Conservation (phyloP, 805 yeast genomes). For the Ogataea corticis region DNA sequence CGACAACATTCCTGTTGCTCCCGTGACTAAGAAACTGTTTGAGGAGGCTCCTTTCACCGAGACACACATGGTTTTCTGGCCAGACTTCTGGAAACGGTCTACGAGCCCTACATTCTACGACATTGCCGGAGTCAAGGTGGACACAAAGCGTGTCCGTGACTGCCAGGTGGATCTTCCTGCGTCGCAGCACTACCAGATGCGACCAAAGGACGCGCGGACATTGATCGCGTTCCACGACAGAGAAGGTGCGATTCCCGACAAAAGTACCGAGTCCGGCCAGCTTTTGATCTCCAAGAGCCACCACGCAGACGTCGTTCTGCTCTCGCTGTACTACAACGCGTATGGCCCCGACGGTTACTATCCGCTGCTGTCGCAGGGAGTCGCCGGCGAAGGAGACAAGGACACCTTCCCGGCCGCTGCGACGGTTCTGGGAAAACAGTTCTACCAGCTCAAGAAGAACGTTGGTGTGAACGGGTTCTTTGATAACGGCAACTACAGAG, state of each 20-base stretch:
- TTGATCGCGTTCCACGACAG: slow-evolving; percentile 57
- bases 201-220: slow-evolving; percentile 18
- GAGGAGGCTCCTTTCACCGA: slow-evolving; percentile 43
- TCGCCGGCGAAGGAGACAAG: slow-evolving; percentile 80
- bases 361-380: slow-evolving; percentile 57
- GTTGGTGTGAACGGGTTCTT: slow-evolving; percentile 49
- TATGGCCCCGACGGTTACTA: slow-evolving; percentile 62
- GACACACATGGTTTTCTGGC: slow-evolving; percentile 60
- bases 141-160: slow-evolving; percentile 37
- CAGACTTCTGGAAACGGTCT: slow-evolving; percentile 67
- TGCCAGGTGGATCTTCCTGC: slow-evolving; percentile 27
- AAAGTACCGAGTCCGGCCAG: slow-evolving; percentile 67
- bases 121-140: slow-evolving; percentile 46
- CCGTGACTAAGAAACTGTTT: slow-evolving; percentile 54
- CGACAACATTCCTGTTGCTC: slow-evolving; percentile 48
- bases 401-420: slow-evolving; percentile 78
- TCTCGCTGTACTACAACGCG: slow-evolving; percentile 59
- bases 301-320: slow-evolving; percentile 53
- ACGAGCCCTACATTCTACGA: slow-evolving; percentile 60
- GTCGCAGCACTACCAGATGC: slow-evolving; percentile 17
- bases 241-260: slow-evolving; percentile 59
- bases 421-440: slow-evolving; percentile 45
- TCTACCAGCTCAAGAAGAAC: slow-evolving; percentile 55
- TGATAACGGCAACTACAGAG: slow-evolving; percentile 36
- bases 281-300: slow-evolving; percentile 54